A percentile compares a stretch with the other conserved stretches of the same genome.
Evolutionary conservation across 331 rosid genomes (phyloP).

Genomic region (Malus hybrid): DNA sequence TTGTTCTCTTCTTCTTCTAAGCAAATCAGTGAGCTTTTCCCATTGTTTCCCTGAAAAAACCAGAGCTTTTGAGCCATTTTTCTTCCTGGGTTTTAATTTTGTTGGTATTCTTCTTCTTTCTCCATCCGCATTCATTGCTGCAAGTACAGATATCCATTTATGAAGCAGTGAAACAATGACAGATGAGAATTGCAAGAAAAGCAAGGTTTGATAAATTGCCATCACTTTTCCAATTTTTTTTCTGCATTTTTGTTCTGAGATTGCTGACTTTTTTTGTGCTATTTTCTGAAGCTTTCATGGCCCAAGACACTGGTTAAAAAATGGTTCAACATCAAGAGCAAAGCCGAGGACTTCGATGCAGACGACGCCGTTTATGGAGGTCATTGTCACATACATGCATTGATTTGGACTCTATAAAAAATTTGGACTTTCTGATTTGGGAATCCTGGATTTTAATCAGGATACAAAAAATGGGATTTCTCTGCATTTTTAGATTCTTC

Average conservation of each 20-base stretch:
- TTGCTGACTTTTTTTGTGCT: slow-evolving; percentile 21
- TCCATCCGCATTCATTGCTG: slow-evolving; percentile 6
- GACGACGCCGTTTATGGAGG: slow-evolving; percentile 73
- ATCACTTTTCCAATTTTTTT: slow-evolving; percentile 11
- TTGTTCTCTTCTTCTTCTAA: slow-evolving; percentile 8
- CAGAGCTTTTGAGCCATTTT: slow-evolving; percentile 11
- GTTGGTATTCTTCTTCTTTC: slow-evolving; percentile 2
- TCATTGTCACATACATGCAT: slow-evolving; percentile 23
- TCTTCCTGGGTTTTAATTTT: background rate
- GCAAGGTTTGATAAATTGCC: slow-evolving; percentile 74
- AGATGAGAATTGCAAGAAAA: slow-evolving; percentile 91
- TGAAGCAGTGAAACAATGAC: slow-evolving; percentile 90
- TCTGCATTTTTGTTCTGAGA: slow-evolving; percentile 15
- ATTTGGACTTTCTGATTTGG: slow-evolving; percentile 23
- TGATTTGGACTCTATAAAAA: slow-evolving; percentile 15
- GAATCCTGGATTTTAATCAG: slow-evolving; percentile 12
- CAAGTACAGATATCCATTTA: slow-evolving; percentile 30
- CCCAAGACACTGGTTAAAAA: slow-evolving; percentile 91
- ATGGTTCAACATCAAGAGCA: slow-evolving; percentile 93
- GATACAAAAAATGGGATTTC: slow-evolving; percentile 17
- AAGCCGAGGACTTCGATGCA: slow-evolving; percentile 81
- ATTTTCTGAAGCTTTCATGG: slow-evolving; percentile 84
- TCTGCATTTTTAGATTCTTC: too few relatives aligned
- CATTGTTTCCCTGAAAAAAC: slow-evolving; percentile 22
- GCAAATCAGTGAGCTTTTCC: background rate